phyloP scores from a whole-genome alignment of 371 early-diverging fungal genomes.

The Mortierella sp. region DNA sequence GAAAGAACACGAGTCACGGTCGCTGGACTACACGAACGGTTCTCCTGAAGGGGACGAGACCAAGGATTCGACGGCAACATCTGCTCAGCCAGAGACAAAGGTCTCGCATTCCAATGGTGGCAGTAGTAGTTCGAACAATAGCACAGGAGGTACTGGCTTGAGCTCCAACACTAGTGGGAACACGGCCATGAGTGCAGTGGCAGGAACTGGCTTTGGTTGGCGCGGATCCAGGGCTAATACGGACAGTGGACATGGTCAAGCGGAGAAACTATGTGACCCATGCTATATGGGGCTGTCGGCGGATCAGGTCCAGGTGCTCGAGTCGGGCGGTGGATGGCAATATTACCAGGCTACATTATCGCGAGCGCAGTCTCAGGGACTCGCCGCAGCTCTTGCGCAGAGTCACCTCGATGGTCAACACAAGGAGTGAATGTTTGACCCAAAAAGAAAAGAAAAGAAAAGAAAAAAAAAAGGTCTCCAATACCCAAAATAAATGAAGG shows the following conservation, averaged over 20 bases:
- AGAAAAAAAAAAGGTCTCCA: too few species aligned
- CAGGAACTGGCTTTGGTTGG: conserved; percentile 26
- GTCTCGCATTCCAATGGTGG: neutral
- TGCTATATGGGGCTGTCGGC: conserved; percentile 45
- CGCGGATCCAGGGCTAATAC: conserved; percentile 35
- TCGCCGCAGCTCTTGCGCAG: conserved; percentile 39
- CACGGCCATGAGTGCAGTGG: too few species aligned
- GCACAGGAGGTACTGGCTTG: neutral
- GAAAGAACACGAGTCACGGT: too few species aligned
- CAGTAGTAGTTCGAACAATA: conserved; percentile 5
- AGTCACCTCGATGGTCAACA: conserved; percentile 3
- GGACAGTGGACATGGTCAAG: conserved; percentile 40
- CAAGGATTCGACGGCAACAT: neutral
- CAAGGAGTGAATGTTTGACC: too few species aligned
- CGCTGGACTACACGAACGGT: neutral
- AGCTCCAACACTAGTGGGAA: too few species aligned
- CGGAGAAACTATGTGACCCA: conserved; percentile 48
- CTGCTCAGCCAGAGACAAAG: neutral
- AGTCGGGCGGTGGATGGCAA: conserved; percentile 50
- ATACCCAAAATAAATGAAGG: too few species aligned
- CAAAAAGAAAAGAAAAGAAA: too few species aligned
- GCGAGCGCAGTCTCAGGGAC: conserved; percentile 28
- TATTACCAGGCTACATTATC: conserved; percentile 47
- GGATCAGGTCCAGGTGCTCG: conserved; percentile 46
- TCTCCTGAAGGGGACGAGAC: neutral